phyloP scores from a whole-genome alignment of 768 basidiomycete genomes.

The Boletus pseudopeckii region DNA sequence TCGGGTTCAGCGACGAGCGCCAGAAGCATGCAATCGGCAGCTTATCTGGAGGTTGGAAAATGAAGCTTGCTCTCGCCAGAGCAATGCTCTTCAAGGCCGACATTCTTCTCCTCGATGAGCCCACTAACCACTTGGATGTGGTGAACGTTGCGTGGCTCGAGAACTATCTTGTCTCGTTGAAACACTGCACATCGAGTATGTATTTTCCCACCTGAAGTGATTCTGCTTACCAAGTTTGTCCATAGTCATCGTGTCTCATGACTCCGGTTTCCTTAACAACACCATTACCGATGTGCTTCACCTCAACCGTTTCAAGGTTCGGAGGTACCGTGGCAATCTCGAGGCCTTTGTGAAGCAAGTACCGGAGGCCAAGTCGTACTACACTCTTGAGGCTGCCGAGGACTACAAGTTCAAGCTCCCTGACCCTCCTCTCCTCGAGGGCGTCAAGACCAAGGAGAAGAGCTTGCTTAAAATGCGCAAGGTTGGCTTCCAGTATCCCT shows the following conservation, averaged over 20 bases:
- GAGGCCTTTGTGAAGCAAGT: conserved; percentile 92
- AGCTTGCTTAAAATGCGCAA: conserved; percentile 95
- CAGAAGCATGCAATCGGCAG: conserved; percentile 84
- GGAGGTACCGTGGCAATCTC: conserved; percentile 92
- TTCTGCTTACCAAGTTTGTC: conserved; percentile 3
- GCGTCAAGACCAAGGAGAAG: conserved; percentile 99
- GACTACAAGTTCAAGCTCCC: conserved; percentile 99
- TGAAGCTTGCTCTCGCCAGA: conserved; percentile 96
- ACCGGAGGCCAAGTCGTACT: conserved; percentile 97
- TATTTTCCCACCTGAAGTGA: conserved; percentile 10
- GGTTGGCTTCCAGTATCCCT: conserved; percentile 95
- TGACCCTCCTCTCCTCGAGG: conserved; percentile 93
- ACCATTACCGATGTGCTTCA: conserved; percentile 97
- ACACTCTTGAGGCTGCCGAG: conserved; percentile 91
- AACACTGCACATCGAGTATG: conserved; percentile 87
- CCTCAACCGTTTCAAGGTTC: conserved; percentile 97
- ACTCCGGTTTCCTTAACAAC: conserved; percentile 96
- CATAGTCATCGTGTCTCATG: conserved; percentile 93
- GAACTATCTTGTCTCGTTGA: conserved; percentile 84
- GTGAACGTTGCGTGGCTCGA: conserved; percentile 98
- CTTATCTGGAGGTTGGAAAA: conserved; percentile 99
- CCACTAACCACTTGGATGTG: conserved; percentile 96
- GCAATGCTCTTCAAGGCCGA: conserved; percentile 99
- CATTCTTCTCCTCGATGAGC: conserved; percentile 94
- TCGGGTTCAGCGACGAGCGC: conserved; percentile 88